Conservation (phyloP, 441 rosid genomes). For the Erodium moschatum region DNA sequence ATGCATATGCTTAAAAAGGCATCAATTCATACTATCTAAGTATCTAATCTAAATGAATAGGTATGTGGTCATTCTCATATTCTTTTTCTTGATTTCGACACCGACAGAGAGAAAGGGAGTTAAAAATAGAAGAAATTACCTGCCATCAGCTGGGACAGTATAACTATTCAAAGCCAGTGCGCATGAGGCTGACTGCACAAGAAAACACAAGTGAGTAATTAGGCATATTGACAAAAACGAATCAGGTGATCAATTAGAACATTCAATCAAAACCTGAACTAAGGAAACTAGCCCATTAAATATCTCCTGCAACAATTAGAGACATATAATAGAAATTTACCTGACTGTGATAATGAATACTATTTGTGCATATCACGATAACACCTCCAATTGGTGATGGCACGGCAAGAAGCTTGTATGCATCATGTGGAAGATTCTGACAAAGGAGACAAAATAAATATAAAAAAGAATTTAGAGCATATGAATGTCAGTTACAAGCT, state of each 20-base stretch:
- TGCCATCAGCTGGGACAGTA: constrained; percentile 74
- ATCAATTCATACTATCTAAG: background rate
- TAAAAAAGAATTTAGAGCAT: constrained; percentile 7
- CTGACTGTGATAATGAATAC: constrained; percentile 94
- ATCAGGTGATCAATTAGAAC: background rate
- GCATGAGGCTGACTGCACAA: constrained; percentile 84
- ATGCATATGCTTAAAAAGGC: background rate
- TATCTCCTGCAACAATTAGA: constrained; percentile 14
- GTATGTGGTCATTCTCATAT: background rate
- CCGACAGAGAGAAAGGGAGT: background rate
- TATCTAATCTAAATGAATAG: background rate
- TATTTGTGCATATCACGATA: constrained; percentile 77
- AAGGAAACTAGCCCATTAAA: constrained; percentile 12
- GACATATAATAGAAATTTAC: constrained; percentile 30
- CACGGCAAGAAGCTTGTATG: constrained; percentile 92
- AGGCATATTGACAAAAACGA: background rate
- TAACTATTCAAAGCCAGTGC: constrained; percentile 76
- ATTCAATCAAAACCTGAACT: constrained; percentile 12
- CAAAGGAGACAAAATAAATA: constrained; percentile 12
- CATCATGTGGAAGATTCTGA: constrained; percentile 95
- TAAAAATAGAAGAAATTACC: constrained; percentile 36
- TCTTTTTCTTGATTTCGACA: background rate
- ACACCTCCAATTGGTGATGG: constrained; percentile 98
- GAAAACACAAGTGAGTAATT: constrained; percentile 24
- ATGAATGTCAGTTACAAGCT: constrained; percentile 14